Conservation (phyloP, 2,329 filamentous ascomycete genomes). For the Stagonosporopsis cucurbitacearum region DNA sequence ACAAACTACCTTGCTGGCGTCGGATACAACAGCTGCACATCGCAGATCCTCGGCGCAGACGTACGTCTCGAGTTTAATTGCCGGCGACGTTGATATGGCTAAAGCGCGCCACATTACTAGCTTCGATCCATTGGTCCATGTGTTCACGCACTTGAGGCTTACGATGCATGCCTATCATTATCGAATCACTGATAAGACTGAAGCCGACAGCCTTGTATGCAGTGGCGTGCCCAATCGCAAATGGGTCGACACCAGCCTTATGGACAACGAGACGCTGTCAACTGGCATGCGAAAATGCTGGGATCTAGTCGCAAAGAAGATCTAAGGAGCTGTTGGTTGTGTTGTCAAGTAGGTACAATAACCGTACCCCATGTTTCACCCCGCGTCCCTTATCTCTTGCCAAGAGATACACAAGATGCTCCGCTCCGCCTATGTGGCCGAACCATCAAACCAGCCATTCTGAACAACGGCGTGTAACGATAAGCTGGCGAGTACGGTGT, state of each 20-base stretch:
- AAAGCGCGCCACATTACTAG: conserved; percentile 26
- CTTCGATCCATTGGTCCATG: conserved; percentile 40
- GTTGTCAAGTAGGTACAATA: neutral
- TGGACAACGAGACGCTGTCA: conserved; percentile 45
- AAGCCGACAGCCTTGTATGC: conserved; percentile 16
- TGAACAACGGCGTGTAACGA: conserved; percentile 26
- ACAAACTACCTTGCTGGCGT: conserved; percentile 28
- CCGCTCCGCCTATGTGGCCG: conserved; percentile 26
- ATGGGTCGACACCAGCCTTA: conserved; percentile 39
- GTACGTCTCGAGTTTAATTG: conserved; percentile 28
- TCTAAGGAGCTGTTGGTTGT: neutral
- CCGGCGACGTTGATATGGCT: conserved; percentile 23
- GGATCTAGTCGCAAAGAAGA: conserved; percentile 26
- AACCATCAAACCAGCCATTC: conserved; percentile 25
- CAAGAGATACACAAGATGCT: conserved; percentile 28
- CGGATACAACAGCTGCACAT: conserved; percentile 25
- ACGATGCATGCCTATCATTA: conserved; percentile 45
- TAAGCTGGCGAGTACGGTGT: conserved; percentile 26
- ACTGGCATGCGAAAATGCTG: conserved; percentile 49
- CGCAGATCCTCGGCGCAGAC: conserved; percentile 34
- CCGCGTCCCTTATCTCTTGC: conserved; percentile 38
- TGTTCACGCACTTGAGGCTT: conserved; percentile 46
- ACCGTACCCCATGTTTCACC: conserved; percentile 20
- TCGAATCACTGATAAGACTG: conserved; percentile 17
- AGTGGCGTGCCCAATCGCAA: conserved; percentile 31